A percentile compares a stretch with the other conserved stretches of the same genome.
Evolutionary conservation across 1,139 yeast genomes (phyloP).

Genomic region (Kodamaea arcana): DNA sequence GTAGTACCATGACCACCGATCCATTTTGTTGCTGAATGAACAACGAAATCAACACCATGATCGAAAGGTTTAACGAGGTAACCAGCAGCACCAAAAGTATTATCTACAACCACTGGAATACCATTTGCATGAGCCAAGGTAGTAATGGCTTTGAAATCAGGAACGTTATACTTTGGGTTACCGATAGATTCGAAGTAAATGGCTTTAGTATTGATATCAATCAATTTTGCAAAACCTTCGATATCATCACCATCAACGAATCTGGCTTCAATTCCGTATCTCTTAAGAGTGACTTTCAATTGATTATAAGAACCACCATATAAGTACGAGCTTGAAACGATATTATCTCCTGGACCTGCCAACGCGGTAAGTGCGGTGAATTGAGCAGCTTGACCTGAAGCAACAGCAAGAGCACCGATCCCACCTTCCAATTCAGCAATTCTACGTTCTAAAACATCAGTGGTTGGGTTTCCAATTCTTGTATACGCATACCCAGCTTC

Average conservation of each 20-base stretch:
- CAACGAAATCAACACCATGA: slow-evolving; percentile 85
- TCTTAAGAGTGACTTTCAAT: slow-evolving; percentile 85
- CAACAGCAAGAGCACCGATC: slow-evolving; percentile 81
- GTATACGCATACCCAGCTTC: slow-evolving; percentile 83
- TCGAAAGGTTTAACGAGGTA: slow-evolving; percentile 79
- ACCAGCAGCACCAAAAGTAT: slow-evolving; percentile 98
- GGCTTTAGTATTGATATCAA: slow-evolving; percentile 86
- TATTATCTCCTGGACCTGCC: slow-evolving; percentile 86
- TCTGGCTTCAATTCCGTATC: slow-evolving; percentile 79
- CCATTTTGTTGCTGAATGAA: slow-evolving; percentile 95
- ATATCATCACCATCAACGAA: slow-evolving; percentile 76
- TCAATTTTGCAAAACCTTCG: slow-evolving; percentile 65
- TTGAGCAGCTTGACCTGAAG: slow-evolving; percentile 97
- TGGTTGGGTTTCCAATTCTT: slow-evolving; percentile 90
- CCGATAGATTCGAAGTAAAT: slow-evolving; percentile 88
- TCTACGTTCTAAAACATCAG: slow-evolving; percentile 84
- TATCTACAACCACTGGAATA: slow-evolving; percentile 89
- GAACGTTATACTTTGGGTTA: slow-evolving; percentile 89
- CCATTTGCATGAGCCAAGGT: slow-evolving; percentile 84
- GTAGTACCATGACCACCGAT: slow-evolving; percentile 98
- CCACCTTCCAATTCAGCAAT: slow-evolving; percentile 93
- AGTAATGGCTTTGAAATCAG: slow-evolving; percentile 78
- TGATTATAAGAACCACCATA: slow-evolving; percentile 98
- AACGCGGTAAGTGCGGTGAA: slow-evolving; percentile 77
- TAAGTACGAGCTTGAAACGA: slow-evolving; percentile 79